Base-by-base conservation (phyloP, 2,329 filamentous ascomycete species). In the Exophiala viscosa region DNA sequence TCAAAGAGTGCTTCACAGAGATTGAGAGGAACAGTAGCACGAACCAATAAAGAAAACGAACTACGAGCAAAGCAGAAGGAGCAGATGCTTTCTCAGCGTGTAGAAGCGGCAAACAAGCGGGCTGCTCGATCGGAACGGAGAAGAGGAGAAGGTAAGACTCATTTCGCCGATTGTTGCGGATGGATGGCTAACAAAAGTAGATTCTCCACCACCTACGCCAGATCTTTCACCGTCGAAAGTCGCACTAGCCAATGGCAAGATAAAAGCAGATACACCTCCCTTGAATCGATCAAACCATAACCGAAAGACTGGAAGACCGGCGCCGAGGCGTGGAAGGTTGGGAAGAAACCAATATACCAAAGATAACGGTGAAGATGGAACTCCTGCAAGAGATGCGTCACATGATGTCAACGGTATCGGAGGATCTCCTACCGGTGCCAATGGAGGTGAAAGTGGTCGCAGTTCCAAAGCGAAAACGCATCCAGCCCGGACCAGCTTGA, bases 281-380 rank as follows among this genome's bases (percentile, higher is more conserved):
- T 65, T 58, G 63, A 61, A 65, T 60, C 59, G 65, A 62, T 62
- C 69, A 65, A 61, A 77, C 58, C 73, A 77, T 1, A 76, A 80
- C 51, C 88, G 86, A 66, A 86, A 86, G 70, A 76, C 79, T 65
- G 65, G 81, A 52, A 76, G 83, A 64, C 79, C 83, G 61, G 78
- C 83, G 60, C 83, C 86, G 64, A 84, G 86, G 57, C 83, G 84
- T 62, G 83, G 79, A 33, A 84, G 85, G 52, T 66, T 82, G 53
- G 86, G 87, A 14, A 84, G 87, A 58, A 93, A 92, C 59, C 89
- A 93, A 68, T 91, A 92, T 64, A 91, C 87, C 1, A 87, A 86
- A 65, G 86, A 91, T 58, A 73, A 80, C 67, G 70, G 77, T 66
- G 74, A 78, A 52, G 73, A 78, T 33, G 68, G 69, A 34, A 62